phyloP scores from a whole-genome alignment of 2,329 filamentous ascomycete species.

The Fusarium paranaense region DNA sequence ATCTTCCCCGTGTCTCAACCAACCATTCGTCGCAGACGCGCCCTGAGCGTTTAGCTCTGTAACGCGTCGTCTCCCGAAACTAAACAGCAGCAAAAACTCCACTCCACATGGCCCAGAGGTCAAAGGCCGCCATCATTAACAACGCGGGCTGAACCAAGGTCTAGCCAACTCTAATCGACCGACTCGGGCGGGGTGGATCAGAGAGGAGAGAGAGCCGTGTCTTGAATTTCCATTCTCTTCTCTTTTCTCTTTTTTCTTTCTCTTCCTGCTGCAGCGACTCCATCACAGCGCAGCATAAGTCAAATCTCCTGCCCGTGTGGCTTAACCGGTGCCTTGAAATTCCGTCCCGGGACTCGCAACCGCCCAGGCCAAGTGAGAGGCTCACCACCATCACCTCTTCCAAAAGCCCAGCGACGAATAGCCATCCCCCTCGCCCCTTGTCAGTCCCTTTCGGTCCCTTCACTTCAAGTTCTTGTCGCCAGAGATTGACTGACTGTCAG shows the following conservation, averaged over 20 bases:
- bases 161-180: conserved; percentile 17
- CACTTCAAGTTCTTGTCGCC: not conserved
- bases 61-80: conserved; percentile 27
- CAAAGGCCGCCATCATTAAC: conserved; percentile 27
- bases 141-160: conserved; percentile 23
- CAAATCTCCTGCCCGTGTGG: not conserved
- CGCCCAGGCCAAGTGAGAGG: conserved; percentile 14
- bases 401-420: conserved; percentile 35
- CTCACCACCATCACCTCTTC: conserved; percentile 30
- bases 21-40: conserved; percentile 27
- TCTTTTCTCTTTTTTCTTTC: not conserved
- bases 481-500: conserved; percentile 1
- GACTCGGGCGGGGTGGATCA: not conserved
- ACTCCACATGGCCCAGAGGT: conserved; percentile 5
- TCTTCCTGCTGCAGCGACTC: not conserved
- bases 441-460: conserved; percentile 11
- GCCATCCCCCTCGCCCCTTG: conserved; percentile 21
- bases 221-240: not conserved
- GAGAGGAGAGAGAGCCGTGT: not conserved
- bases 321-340: conserved; percentile 46
- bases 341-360: conserved; percentile 38
- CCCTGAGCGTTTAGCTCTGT: conserved; percentile 8
- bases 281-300: not conserved
- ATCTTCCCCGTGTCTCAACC: conserved; percentile 10
- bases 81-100: conserved; percentile 22